Conservation (phyloP, 23 red algal species). For the Gracilaria domingensis region DNA sequence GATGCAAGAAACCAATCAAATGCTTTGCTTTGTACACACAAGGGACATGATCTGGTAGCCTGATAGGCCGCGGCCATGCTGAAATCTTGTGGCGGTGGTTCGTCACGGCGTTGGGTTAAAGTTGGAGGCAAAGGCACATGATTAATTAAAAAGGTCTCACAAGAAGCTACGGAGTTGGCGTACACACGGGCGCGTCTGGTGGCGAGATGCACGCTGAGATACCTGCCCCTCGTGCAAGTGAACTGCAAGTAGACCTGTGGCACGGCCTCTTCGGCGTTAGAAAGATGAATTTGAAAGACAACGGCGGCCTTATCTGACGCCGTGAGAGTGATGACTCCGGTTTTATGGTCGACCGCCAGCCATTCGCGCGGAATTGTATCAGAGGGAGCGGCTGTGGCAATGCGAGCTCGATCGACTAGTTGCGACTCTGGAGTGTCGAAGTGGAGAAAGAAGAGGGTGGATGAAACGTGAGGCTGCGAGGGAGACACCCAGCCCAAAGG, state of each 20-base stretch:
- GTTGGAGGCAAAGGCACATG: constrained; percentile 37
- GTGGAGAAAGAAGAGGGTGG: constrained; percentile 72
- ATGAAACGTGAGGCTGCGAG: constrained; percentile 2
- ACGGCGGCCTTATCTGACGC: constrained; percentile 27
- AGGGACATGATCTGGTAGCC: constrained; percentile 3
- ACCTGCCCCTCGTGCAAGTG: constrained; percentile 34
- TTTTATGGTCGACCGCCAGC: constrained; percentile 62
- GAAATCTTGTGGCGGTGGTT: constrained; percentile 10
- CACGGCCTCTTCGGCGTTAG: neutral
- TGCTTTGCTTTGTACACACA: constrained; percentile 53
- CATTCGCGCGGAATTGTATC: constrained; percentile 48
- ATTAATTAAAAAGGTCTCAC: constrained; percentile 64
- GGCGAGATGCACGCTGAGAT: constrained; percentile 25
- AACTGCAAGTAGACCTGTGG: constrained; percentile 16
- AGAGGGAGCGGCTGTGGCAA: constrained; percentile 58
- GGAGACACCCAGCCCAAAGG: constrained; percentile 50
- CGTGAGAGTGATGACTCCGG: constrained; percentile 47
- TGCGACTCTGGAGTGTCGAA: constrained; percentile 57
- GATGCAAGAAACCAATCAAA: constrained; percentile 50
- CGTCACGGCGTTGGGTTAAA: neutral
- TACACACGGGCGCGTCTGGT: constrained; percentile 43
- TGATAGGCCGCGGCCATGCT: constrained; percentile 44
- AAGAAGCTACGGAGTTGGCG: neutral
- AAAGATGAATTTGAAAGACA: constrained; percentile 41
- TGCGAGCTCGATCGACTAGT: constrained; percentile 45